Conservation (phyloP, 2,329 filamentous ascomycete genomes). For the Diaporthe ilicicola region DNA sequence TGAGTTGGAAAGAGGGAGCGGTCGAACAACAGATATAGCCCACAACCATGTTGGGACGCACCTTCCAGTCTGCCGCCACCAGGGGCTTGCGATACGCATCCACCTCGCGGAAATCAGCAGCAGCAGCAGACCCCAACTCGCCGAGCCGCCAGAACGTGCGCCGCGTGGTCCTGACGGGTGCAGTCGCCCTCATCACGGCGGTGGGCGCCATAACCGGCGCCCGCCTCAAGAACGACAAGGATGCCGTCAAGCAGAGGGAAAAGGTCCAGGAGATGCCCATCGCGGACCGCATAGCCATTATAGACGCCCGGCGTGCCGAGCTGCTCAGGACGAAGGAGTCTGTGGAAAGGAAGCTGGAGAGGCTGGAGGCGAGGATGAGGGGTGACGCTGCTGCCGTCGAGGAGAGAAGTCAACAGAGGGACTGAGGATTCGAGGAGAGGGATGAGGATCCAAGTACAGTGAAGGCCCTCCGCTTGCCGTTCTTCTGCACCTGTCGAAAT, state of each 20-base stretch:
- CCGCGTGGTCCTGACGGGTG: constrained; percentile 37
- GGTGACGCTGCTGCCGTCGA: neutral
- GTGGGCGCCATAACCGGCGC: constrained; percentile 45
- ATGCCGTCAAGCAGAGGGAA: constrained; percentile 30
- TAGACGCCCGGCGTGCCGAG: constrained; percentile 39
- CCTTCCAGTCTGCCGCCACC: neutral
- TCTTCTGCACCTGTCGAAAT: neutral
- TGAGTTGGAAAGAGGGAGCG: constrained; percentile 15
- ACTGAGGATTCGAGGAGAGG: neutral
- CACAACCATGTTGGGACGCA: neutral
- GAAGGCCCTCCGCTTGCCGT: neutral
- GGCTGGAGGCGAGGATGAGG: constrained; percentile 40
- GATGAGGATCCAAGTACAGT: neutral
- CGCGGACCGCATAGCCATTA: constrained; percentile 42
- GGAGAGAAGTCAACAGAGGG: constrained; percentile 6
- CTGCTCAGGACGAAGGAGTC: constrained; percentile 39
- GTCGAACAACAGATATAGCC: neutral
- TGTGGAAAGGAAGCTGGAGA: constrained; percentile 43
- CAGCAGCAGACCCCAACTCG: neutral
- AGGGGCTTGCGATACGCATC: constrained; percentile 14
- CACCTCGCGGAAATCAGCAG: neutral
- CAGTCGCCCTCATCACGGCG: constrained; percentile 42
- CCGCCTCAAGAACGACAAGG: constrained; percentile 40
- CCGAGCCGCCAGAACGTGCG: constrained; percentile 34
- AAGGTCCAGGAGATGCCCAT: constrained; percentile 39